phyloP scores from a whole-genome alignment of 2,329 filamentous ascomycete genomes.

The Penicillium rolfsii region DNA sequence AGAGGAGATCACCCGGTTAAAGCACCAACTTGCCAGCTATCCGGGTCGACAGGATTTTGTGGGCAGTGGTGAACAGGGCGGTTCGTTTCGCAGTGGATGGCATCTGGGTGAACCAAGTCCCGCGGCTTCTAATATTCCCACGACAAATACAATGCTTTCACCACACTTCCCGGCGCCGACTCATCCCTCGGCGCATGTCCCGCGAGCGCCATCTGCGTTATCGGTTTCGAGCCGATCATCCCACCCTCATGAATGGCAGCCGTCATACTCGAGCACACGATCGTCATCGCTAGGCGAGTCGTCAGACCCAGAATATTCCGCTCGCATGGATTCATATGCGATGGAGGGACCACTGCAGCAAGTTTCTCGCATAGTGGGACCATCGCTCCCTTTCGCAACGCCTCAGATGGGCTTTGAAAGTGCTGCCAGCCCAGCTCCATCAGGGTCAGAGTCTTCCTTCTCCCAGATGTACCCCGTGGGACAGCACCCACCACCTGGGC shows the following conservation, averaged over 20 bases:
- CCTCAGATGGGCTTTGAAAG: constrained; percentile 30
- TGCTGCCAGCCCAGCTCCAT: constrained; percentile 20
- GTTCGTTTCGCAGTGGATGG: constrained; percentile 20
- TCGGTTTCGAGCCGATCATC: constrained; percentile 34
- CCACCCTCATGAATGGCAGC: constrained; percentile 34
- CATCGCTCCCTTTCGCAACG: constrained; percentile 18
- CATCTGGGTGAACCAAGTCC: constrained; percentile 24
- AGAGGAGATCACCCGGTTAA: constrained; percentile 58
- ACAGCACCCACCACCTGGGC: constrained; percentile 12
- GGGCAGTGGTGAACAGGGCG: constrained; percentile 19
- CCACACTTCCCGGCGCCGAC: constrained; percentile 30
- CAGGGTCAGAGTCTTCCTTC: constrained; percentile 26
- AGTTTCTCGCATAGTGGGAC: constrained; percentile 11
- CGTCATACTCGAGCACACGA: constrained; percentile 31
- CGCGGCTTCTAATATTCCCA: constrained; percentile 13
- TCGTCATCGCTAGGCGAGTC: constrained; percentile 34
- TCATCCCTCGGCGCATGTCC: constrained; percentile 22
- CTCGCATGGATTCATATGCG: constrained; percentile 31
- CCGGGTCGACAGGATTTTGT: constrained; percentile 30
- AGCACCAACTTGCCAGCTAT: constrained; percentile 49
- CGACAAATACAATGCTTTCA: constrained; percentile 28
- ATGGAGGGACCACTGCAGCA: constrained; percentile 23
- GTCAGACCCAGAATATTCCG: constrained; percentile 34
- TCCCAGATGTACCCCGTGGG: constrained; percentile 24
- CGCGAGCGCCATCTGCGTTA: constrained; percentile 29